Conservation (phyloP, 208 protist genomes). For the Trypanosoma lewisi region DNA sequence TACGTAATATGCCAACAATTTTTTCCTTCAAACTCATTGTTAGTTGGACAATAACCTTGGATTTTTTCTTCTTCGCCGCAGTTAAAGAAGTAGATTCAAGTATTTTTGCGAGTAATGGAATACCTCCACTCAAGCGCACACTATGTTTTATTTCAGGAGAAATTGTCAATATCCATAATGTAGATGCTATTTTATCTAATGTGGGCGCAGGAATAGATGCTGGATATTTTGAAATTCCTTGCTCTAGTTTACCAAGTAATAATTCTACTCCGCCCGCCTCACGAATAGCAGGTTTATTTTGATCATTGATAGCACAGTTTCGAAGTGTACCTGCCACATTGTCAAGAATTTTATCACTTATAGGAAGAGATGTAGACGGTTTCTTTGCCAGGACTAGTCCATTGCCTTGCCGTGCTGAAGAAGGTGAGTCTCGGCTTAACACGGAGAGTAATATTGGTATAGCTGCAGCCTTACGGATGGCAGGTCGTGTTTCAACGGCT, state of each 20-base stretch:
- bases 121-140: slow-evolving; percentile 69
- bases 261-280: slow-evolving; percentile 85
- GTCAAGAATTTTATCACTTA: slow-evolving; percentile 85
- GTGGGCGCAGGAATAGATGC: slow-evolving; percentile 45
- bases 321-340: slow-evolving; percentile 89
- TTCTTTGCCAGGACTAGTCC: slow-evolving; percentile 12
- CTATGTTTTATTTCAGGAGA: slow-evolving; percentile 89
- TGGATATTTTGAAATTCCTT: slow-evolving; percentile 32
- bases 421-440: slow-evolving; percentile 42
- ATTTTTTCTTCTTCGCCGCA: slow-evolving; percentile 22
- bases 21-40: slow-evolving; percentile 82
- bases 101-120: slow-evolving; percentile 66
- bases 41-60: slow-evolving; percentile 23
- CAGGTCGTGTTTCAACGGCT: slow-evolving; percentile 70
- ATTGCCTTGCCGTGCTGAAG: not conserved
- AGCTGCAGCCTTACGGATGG: slow-evolving; percentile 81
- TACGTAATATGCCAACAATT: slow-evolving; percentile 84
- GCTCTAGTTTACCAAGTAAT: slow-evolving; percentile 61
- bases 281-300: slow-evolving; percentile 86
- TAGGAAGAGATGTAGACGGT: slow-evolving; percentile 8
- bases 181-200: slow-evolving; percentile 88
- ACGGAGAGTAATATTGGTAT: slow-evolving; percentile 78
- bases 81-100: slow-evolving; percentile 60
- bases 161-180: slow-evolving; percentile 90
- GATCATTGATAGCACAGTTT: slow-evolving; percentile 93